A percentile compares a stretch with the other conserved stretches of the same genome.
These are phyloP conservation scores for Plasmodium ovale DNA, from an alignment of 169 alveolate species.

Conservation along the genomic window DNA sequence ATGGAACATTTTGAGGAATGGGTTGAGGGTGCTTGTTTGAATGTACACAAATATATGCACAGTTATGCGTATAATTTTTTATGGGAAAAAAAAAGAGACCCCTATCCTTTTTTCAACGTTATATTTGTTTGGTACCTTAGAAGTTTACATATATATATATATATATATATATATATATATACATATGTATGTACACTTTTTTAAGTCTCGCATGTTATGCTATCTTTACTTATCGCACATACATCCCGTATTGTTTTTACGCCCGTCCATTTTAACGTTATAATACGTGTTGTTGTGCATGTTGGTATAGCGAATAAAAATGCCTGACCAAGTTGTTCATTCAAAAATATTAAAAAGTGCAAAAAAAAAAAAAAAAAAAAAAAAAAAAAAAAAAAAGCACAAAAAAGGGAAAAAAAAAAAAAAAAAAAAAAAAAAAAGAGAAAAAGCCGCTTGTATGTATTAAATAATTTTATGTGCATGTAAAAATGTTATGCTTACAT, in stretches of 20 bases:
- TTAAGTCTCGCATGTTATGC: too few relatives aligned
- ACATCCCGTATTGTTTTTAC: slow-evolving; percentile 23
- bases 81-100: slow-evolving; percentile 8
- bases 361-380: slow-evolving; percentile 10
- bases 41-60: not conserved
- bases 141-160: not conserved
- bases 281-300: slow-evolving; percentile 24
- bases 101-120: slow-evolving; percentile 18
- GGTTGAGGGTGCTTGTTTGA: not conserved
- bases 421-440: too few relatives aligned
- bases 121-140: slow-evolving; percentile 20
- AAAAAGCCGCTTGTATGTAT: too few relatives aligned
- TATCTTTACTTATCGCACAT: not conserved
- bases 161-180: not conserved
- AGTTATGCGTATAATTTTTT: not conserved
- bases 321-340: slow-evolving; percentile 19
- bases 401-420: too few relatives aligned
- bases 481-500: too few relatives aligned
- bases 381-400: too few relatives aligned
- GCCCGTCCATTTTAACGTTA: too few relatives aligned
- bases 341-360: not conserved
- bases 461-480: too few relatives aligned
- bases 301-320: not conserved
- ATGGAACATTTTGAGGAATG: too few relatives aligned
- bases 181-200: not conserved